Evolutionary conservation across 1,284 basidiomycete species (phyloP), one percentile per base, ranked within the genome.

Genomic region (Vanrija pseudolonga): DNA sequence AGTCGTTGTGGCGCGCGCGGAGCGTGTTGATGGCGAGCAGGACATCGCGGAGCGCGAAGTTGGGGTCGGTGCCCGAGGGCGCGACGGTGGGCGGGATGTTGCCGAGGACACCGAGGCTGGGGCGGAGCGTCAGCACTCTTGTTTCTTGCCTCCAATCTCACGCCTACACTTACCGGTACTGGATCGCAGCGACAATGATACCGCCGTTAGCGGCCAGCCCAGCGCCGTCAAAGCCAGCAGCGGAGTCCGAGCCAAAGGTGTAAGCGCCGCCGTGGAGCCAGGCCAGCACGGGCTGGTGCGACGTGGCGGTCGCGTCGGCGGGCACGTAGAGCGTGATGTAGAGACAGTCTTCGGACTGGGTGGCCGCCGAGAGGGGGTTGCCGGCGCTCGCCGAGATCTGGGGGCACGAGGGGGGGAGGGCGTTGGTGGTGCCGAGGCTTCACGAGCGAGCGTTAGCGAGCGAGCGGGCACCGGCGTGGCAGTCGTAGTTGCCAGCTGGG

Each of bases 221-320:
- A 12, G 32, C 8, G 32, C 9, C 9, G 32, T 32, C 89, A 3
- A 95, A 77, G 12, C 87, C 89, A 14, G 87, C 80, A 15, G 78
- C 83, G 3, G 83, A 84, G 0, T 87, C 85, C 17, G 85, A 51
- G 9, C 92, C 91, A 6, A 78, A 64, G 39, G 83, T 73, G 71
- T 89, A 90, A 0, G 89, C 90, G 28, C 92, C 92, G 15, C 92
- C 92, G 64, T 91, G 90, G 49, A 92, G 80, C 87, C 87, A 89
- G 59, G 87, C 75, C 57, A 88, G 68, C 1, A 83, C 82, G 4
- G 87, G 71, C 22, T 79, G 52, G 26, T 40, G 80, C 67, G 47
- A 71, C 76, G 53, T 56, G 64, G 63, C 59, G 8, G 72, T 63
- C 32, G 32, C 32, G 32, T 32, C 32, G 11, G 14, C 9, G 2